Evolutionary conservation across 2,329 filamentous ascomycete species (phyloP), one percentile per base, ranked within the genome.

Genomic region (Chalaropsis thielavioides): DNA sequence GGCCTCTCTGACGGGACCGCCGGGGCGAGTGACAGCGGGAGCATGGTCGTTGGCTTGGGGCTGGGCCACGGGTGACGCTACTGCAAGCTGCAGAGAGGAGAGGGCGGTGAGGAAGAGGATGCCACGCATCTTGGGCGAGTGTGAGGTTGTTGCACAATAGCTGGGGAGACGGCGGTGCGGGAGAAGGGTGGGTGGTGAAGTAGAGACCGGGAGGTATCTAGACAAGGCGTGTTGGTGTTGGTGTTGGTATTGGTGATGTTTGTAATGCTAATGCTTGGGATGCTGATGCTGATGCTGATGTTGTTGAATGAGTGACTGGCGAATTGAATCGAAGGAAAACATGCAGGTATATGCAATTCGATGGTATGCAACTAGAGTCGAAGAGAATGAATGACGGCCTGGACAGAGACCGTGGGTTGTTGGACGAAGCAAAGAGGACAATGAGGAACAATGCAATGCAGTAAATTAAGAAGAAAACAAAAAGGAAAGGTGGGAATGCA

Each of bases 91-190:
- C 2, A 63, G 49, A 11, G 49, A 54, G 19, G 60, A 63, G 13
- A 66, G 64, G 31, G 64, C 41, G 7, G 51, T 60, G 46, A 66
- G 11, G 10, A 66, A 49, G n/a, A 63, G 17, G 8, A 61, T 38
- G 24, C 22, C n/a, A 7, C 49, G 63, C 61, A 63, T 65, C 58
- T n/a, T 56, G 5, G 27, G 15, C 13, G 51, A 56, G 51, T 24
- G 15, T n/a, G 15, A 11, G 22, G 51, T 11, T 19, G 31, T 31
- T 31, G 31, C 31, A 31, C 2, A 6, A 31, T 31, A 31, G 31
- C 31, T 31, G 24, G 19, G 15, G n/a, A 15, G 13, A 2, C 2
- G 49, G 13, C 19, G 7, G 13, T 24, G 24, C 7, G 13, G 3
- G 15, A 54, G 49, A 24, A 27, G 49, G 19, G 41, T 43, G 13